These are phyloP conservation scores for Cryptococcus sp. DNA, from an alignment of 1,284 basidiomycete species.

Conservation along the genomic window DNA sequence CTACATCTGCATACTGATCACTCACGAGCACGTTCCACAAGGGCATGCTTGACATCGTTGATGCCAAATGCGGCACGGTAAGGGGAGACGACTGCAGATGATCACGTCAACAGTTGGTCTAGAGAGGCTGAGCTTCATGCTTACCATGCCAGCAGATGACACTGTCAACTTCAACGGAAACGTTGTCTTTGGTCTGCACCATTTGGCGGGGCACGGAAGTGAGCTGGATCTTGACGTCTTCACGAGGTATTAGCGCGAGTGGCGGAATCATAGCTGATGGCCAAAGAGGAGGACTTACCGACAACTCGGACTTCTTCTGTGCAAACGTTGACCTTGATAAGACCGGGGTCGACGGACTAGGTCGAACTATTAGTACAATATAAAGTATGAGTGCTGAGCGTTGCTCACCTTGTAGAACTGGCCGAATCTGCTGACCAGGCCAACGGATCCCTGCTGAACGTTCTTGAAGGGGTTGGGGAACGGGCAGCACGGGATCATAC, in stretches of 20 bases:
- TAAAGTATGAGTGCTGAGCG: not conserved
- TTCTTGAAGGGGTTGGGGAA: constrained; percentile 58
- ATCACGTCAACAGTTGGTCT: constrained; percentile 2
- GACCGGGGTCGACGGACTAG: constrained; percentile 81
- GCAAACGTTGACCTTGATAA: constrained; percentile 90
- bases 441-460: constrained; percentile 78
- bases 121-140: constrained; percentile 27
- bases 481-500: constrained; percentile 86
- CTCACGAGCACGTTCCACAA: constrained; percentile 80
- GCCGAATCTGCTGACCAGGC: constrained; percentile 87
- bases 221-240: constrained; percentile 91
- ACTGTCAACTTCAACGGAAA: constrained; percentile 51
- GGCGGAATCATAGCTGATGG: not conserved
- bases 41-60: constrained; percentile 78
- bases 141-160: constrained; percentile 53
- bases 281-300: constrained; percentile 27
- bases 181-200: constrained; percentile 73
- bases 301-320: constrained; percentile 76
- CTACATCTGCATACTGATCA: not conserved
- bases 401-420: constrained; percentile 75
- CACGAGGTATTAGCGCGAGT: constrained; percentile 87
- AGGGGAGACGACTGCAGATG: constrained; percentile 57
- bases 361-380: not conserved
- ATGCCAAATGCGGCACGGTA: constrained; percentile 94
- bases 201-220: constrained; percentile 80